Base-by-base conservation (phyloP, 345 rosid genomes). In the Lenwebbia sp. region DNA sequence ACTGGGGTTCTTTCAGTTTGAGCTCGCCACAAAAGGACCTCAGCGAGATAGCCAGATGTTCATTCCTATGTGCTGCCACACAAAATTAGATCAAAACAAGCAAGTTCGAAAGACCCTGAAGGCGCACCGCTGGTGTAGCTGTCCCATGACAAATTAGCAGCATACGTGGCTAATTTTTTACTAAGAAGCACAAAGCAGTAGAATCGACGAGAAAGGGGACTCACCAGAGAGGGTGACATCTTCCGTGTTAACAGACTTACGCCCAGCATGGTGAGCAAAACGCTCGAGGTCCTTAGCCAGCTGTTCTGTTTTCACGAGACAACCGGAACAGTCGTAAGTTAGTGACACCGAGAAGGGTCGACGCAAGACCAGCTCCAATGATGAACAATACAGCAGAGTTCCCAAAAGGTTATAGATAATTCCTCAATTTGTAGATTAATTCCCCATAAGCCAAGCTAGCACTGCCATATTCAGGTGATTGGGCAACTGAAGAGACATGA, bases 231-330 rank as follows among this genome's bases (percentile, higher is more conserved):
- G 95, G 85, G 96, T 89, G 90, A 95, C 98, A 87, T 97, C 99
- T 54, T 96, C 96, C 92, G 91, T 94, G 86, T 92, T 95, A 57
- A 95, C 98, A 85, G 93, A 87, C 90, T 96, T 97, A 75, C 99
- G 98, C 83, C 98, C 95, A 85, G 95, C 98, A 86, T 97, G 99
- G 86, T 92, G 99, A 50, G 98, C 96, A 90, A 96, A 96, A 51
- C 92, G 91, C 91, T 96, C 96, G 47, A 97, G 91, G 84, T 95
- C 96, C 90, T 91, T 95, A 3, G 97, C 95, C 87, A 97, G 84
- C 70, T 92, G 94, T 84, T 93, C 99, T 97, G 97, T 85, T 62
- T 82, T 17, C 50, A 53, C 15, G 47, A 5, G 23, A 37, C 47
- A 19, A 37, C 81, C 81, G 40, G 9, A 70, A 37, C 81, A 37